These are phyloP conservation scores for Fusarium sterilihyphosum DNA, from an alignment of 2,329 filamentous ascomycete genomes.

Conservation along the genomic window DNA sequence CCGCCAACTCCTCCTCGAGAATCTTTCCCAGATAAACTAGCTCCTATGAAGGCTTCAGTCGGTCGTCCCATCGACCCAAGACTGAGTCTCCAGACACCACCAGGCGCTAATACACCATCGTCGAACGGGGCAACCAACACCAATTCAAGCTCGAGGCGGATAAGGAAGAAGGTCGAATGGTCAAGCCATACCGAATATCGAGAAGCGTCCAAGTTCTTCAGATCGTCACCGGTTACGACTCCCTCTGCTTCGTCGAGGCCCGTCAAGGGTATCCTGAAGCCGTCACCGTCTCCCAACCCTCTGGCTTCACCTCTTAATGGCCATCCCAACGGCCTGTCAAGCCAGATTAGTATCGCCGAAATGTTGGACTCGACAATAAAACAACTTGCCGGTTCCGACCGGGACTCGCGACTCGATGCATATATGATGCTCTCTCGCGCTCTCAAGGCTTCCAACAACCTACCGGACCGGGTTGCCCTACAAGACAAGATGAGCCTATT, in stretches of 20 bases:
- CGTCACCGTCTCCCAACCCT: slow-evolving; percentile 61
- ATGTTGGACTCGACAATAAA: slow-evolving; percentile 89
- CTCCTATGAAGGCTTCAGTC: slow-evolving; percentile 49
- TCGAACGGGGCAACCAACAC: slow-evolving; percentile 54
- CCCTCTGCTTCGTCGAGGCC: slow-evolving; percentile 57
- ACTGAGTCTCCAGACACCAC: slow-evolving; percentile 61
- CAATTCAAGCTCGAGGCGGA: slow-evolving; percentile 55
- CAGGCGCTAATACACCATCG: slow-evolving; percentile 57
- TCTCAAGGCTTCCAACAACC: slow-evolving; percentile 82
- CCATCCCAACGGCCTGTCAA: slow-evolving; percentile 53
- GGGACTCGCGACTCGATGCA: slow-evolving; percentile 80
- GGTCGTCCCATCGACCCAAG: slow-evolving; percentile 51
- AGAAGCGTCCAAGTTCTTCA: slow-evolving; percentile 50
- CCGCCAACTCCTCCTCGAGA: slow-evolving; percentile 76
- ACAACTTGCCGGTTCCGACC: slow-evolving; percentile 79
- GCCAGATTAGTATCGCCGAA: slow-evolving; percentile 69
- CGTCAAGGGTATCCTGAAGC: slow-evolving; percentile 81
- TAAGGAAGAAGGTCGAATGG: slow-evolving; percentile 67
- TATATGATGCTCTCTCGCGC: slow-evolving; percentile 83
- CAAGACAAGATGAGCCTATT: slow-evolving; percentile 80
- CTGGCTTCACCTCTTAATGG: slow-evolving; percentile 53
- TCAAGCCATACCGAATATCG: slow-evolving; percentile 62
- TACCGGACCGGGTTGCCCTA: slow-evolving; percentile 79
- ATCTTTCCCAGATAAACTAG: slow-evolving; percentile 52
- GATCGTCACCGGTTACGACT: slow-evolving; percentile 54